phyloP scores from a whole-genome alignment of 2,329 filamentous ascomycete species.

The Talaromyces sp. region DNA sequence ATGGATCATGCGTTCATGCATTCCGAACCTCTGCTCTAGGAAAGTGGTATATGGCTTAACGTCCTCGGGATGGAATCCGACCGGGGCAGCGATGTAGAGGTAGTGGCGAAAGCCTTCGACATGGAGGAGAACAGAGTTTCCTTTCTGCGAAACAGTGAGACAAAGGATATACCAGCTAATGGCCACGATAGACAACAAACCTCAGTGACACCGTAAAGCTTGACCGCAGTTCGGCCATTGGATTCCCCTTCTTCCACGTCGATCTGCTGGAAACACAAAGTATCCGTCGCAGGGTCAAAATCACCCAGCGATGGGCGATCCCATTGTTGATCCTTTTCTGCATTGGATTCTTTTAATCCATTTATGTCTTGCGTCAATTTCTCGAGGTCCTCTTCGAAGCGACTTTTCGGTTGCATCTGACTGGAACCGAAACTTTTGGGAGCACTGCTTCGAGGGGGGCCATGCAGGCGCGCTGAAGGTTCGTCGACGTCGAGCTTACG shows the following conservation, averaged over 20 bases:
- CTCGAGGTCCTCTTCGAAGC: constrained; percentile 90
- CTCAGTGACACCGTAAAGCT: constrained; percentile 90
- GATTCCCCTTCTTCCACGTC: constrained; percentile 88
- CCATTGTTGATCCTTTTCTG: constrained; percentile 94
- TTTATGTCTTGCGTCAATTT: constrained; percentile 93
- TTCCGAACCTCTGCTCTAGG: constrained; percentile 73
- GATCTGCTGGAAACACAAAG: constrained; percentile 89
- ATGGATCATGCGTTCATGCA: constrained; percentile 69
- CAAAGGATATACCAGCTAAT: neutral
- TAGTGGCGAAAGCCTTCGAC: constrained; percentile 97
- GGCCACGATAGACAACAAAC: constrained; percentile 38
- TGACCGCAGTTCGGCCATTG: constrained; percentile 73
- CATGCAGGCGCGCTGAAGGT: constrained; percentile 53
- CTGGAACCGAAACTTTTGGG: constrained; percentile 60
- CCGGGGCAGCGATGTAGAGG: constrained; percentile 84
- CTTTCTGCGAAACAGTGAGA: constrained; percentile 43
- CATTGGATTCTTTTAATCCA: constrained; percentile 77
- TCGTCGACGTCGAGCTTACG: constrained; percentile 64
- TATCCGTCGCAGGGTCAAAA: constrained; percentile 63
- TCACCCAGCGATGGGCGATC: constrained; percentile 60
- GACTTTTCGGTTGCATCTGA: constrained; percentile 69
- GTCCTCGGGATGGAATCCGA: constrained; percentile 74
- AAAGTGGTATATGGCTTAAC: constrained; percentile 74
- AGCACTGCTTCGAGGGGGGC: constrained; percentile 57
- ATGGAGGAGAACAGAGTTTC: constrained; percentile 90